A percentile compares a stretch with the other conserved stretches of the same genome.
phyloP scores from a whole-genome alignment of 208 protist genomes.

The Chromosphaera perkinsii region DNA sequence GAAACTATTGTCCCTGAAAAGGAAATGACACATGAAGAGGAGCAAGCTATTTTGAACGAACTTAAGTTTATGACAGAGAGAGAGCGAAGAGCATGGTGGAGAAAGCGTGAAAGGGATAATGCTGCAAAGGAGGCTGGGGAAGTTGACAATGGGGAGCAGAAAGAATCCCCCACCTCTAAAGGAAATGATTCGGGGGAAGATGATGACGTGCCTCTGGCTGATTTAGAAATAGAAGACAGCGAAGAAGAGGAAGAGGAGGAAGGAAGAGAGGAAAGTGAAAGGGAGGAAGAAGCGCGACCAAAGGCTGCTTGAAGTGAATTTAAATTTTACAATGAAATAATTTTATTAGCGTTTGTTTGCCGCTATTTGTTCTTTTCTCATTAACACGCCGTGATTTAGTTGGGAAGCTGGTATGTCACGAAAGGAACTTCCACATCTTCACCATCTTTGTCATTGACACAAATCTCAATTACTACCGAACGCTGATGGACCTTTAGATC shows the following conservation, averaged over 20 bases:
- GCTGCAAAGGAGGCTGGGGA: constrained; percentile 5
- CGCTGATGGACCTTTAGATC: constrained; percentile 1
- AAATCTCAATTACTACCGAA: constrained; percentile 27
- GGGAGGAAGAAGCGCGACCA: too few species aligned
- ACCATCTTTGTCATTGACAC: constrained; percentile 21
- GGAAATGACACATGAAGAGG: constrained; percentile 8
- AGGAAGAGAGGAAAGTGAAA: background rate
- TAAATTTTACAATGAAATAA: too few species aligned
- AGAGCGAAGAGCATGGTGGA: constrained; percentile 48
- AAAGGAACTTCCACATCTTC: constrained; percentile 44
- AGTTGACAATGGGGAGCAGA: background rate
- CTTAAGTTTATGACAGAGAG: constrained; percentile 47
- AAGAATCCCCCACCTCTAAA: too few species aligned
- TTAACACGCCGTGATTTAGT: too few species aligned
- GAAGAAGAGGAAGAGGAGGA: background rate
- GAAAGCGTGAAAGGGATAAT: background rate
- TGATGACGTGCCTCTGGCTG: background rate
- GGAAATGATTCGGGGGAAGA: constrained; percentile 3
- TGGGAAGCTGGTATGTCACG: constrained; percentile 15
- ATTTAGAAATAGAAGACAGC: constrained; percentile 4
- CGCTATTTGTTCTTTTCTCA: too few species aligned
- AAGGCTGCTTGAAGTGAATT: too few species aligned
- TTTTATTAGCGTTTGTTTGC: too few species aligned
- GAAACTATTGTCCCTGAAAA: constrained; percentile 29
- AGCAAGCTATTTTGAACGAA: constrained; percentile 30